phyloP scores from a whole-genome alignment of 2,329 filamentous ascomycete genomes.

The Colletotrichum acutatum region DNA sequence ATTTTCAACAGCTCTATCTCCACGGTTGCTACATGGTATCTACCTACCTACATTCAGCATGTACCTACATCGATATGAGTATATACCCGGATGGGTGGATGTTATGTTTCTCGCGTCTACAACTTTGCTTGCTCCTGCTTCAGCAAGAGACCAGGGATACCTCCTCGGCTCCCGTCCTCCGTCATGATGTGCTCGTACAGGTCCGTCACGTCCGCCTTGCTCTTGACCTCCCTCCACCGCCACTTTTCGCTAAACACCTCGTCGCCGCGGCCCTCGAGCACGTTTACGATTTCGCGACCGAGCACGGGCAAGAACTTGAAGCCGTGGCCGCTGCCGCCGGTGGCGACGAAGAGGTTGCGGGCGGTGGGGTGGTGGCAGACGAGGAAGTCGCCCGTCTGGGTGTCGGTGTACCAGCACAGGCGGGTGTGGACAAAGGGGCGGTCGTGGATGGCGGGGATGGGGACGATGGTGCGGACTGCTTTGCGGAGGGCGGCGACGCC shows the following conservation, averaged over 20 bases:
- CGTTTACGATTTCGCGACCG: slow-evolving; percentile 70
- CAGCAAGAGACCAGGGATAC: slow-evolving; percentile 57
- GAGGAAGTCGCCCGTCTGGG: slow-evolving; percentile 76
- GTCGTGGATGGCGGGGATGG: slow-evolving; percentile 63
- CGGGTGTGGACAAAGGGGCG: slow-evolving; percentile 71
- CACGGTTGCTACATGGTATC: background rate
- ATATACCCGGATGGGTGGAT: too few relatives aligned
- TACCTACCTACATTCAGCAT: background rate
- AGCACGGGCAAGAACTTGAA: slow-evolving; percentile 78
- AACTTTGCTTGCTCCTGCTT: slow-evolving; percentile 51
- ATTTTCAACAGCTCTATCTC: background rate
- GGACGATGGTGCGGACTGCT: slow-evolving; percentile 70
- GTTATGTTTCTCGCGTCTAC: background rate
- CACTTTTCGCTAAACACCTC: slow-evolving; percentile 66
- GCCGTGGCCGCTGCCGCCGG: slow-evolving; percentile 72
- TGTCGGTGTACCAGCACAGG: slow-evolving; percentile 83
- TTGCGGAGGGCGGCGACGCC: slow-evolving; percentile 70
- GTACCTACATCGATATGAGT: background rate
- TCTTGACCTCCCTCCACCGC: slow-evolving; percentile 70
- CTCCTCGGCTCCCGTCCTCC: slow-evolving; percentile 65
- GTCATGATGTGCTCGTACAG: slow-evolving; percentile 55
- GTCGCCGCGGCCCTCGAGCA: slow-evolving; percentile 57
- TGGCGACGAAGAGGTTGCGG: slow-evolving; percentile 68
- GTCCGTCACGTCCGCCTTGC: slow-evolving; percentile 48
- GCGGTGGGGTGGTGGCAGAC: slow-evolving; percentile 75